phyloP scores from a whole-genome alignment of 768 basidiomycete genomes.

The Rubroboletus pulcherrimus region DNA sequence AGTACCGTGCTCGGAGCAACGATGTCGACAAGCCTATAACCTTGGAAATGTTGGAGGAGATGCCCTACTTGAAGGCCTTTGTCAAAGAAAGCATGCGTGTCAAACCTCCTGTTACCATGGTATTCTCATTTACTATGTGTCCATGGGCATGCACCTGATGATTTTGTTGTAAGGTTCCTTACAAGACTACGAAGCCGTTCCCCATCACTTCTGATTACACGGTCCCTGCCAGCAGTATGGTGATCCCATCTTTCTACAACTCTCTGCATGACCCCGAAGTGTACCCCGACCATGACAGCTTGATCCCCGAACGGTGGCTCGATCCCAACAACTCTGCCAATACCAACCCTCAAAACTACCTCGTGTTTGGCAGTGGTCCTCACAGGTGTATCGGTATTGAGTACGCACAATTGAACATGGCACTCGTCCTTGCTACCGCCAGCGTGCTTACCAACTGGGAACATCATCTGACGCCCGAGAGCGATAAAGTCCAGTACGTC shows the following conservation, averaged over 20 bases:
- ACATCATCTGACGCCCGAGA: constrained; percentile 76
- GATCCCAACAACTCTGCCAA: constrained; percentile 76
- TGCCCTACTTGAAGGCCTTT: constrained; percentile 89
- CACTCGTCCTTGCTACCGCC: constrained; percentile 80
- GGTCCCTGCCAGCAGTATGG: constrained; percentile 87
- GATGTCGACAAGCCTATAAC: constrained; percentile 75
- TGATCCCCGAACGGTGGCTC: constrained; percentile 91
- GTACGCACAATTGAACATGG: constrained; percentile 91
- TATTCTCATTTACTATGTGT: constrained; percentile 27
- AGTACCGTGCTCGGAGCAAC: constrained; percentile 75
- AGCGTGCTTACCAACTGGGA: constrained; percentile 78
- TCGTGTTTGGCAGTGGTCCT: constrained; percentile 92
- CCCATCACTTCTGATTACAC: constrained; percentile 90
- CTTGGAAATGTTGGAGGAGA: constrained; percentile 85
- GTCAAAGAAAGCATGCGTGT: constrained; percentile 92
- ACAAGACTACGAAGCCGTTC: constrained; percentile 84
- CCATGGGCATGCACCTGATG: constrained; percentile 4
- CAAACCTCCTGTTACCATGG: constrained; percentile 96
- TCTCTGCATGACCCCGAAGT: constrained; percentile 87
- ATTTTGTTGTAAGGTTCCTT: constrained; percentile 69
- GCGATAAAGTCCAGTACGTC: constrained; percentile 78
- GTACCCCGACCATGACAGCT: constrained; percentile 81
- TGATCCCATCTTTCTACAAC: constrained; percentile 91
- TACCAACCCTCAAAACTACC: constrained; percentile 87
- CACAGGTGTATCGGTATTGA: constrained; percentile 91